Evolutionary conservation across 169 alveolate genomes (phyloP).

Genomic region (Plasmodium inui): DNA sequence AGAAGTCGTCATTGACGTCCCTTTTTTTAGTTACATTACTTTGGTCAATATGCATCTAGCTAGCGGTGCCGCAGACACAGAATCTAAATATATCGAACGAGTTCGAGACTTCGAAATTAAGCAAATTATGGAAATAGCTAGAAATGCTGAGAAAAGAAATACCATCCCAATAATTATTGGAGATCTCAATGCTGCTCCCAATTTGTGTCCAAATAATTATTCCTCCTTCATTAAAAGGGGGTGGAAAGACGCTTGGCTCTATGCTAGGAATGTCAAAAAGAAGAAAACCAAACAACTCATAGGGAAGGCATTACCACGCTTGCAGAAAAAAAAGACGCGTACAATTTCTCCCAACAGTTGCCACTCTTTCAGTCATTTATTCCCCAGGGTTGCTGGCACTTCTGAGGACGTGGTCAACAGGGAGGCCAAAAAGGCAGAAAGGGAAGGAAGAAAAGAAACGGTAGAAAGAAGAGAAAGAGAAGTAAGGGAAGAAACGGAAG

Average conservation of each 20-base stretch:
- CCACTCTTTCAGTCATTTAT: not conserved
- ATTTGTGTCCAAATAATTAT: slow-evolving; percentile 90
- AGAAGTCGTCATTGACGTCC: slow-evolving; percentile 90
- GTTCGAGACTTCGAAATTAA: slow-evolving; percentile 89
- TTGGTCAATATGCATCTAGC: slow-evolving; percentile 92
- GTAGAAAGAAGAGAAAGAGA: too few relatives aligned
- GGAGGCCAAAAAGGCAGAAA: not conserved
- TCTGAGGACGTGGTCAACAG: not conserved
- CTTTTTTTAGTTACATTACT: slow-evolving; percentile 88
- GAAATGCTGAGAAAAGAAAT: slow-evolving; percentile 86
- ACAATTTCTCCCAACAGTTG: not conserved
- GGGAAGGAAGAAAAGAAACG: not conserved
- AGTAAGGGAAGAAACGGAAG: not conserved
- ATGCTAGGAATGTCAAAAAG: slow-evolving; percentile 58
- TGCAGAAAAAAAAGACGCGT: not conserved
- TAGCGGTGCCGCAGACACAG: slow-evolving; percentile 92
- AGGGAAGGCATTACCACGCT: not conserved
- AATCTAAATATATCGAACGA: slow-evolving; percentile 88
- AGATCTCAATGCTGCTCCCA: slow-evolving; percentile 92
- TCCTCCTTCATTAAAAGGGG: slow-evolving; percentile 89
- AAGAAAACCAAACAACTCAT: slow-evolving; percentile 11
- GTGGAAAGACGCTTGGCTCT: slow-evolving; percentile 89
- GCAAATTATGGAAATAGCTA: slow-evolving; percentile 87
- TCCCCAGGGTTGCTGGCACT: not conserved
- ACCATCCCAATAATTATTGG: slow-evolving; percentile 92